Evolutionary conservation across 805 yeast species (phyloP), one percentile per base, ranked within the genome.

Genomic region (Ogataea pignaliae): DNA sequence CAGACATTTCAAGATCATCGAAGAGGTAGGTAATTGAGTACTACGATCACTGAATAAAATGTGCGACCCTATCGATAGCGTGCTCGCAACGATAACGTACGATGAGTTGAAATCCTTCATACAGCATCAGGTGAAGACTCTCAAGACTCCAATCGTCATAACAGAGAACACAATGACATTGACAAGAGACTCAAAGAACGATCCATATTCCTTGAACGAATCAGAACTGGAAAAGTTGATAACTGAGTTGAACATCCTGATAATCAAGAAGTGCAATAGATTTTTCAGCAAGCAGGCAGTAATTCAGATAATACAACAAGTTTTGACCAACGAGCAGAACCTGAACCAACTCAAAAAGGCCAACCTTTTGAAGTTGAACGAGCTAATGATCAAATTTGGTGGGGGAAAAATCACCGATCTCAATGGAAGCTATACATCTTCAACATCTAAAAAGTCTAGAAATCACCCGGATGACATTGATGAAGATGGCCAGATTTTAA

Each of bases 251-350:
- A 53, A 54, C 40, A 36, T 35, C 29, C 26, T 39, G 4, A 7
- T 57, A 3, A 10, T 32, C 10, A 49, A 51, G 21, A 51, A 54
- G 34, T 59, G 57, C 34, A 46, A 49, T 3, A 45, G 52, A n/a
- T 50, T 52, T 37, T 66, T 59, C 46, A 57, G 56, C 34, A 51
- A 55, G 16, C 71, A 66, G 37, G 49, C 63, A 10, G 50, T 59
- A 13, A 50, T 59, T 38, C 62, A 64, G 41, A 52, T 65, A 4
- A 39, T 56, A 4, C 56, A 59, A 31, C 68, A 65, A 44, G 48
- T 62, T 8, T 28, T 64, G 16, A 52, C 55, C 12, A 48, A 53
- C 16, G 66, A 64, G 39, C 45, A 54, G 6, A 36, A 39, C 3
- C 21, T 40, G 9, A 47, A 44, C 13, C 33, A 46, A 13, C 42